A percentile compares a stretch with the other conserved stretches of the same genome.
Conservation (phyloP, 108 stramenopile genomes). For the Nitzschia sp. region DNA sequence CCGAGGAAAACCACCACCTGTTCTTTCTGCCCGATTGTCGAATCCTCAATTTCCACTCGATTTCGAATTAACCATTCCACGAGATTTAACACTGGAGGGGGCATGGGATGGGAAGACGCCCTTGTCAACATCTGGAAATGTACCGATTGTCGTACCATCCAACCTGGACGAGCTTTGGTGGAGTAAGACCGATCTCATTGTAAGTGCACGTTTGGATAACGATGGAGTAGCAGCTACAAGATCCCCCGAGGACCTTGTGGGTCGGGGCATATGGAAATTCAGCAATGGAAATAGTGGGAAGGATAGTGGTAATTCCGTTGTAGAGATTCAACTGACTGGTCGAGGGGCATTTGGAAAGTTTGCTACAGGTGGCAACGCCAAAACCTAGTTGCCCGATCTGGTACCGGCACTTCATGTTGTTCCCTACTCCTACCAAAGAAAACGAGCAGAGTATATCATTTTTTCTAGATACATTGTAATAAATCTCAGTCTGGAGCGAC, state of each 20-base stretch:
- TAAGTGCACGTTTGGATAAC: conserved; percentile 56
- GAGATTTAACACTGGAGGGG: conserved; percentile 56
- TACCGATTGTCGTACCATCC: background rate
- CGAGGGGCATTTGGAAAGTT: conserved; percentile 40
- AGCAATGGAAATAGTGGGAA: no score
- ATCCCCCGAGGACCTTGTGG: conserved; percentile 61
- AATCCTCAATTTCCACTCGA: conserved; percentile 51
- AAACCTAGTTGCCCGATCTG: background rate
- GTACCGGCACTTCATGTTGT: background rate
- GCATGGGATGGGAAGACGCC: background rate
- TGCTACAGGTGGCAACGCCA: conserved; percentile 11
- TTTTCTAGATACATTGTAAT: no score
- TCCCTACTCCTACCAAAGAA: no score
- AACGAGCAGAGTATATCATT: no score
- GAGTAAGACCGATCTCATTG: conserved; percentile 48
- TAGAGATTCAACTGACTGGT: conserved; percentile 18
- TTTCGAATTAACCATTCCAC: conserved; percentile 28
- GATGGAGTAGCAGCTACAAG: conserved; percentile 67
- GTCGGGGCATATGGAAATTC: conserved; percentile 29
- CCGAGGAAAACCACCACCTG: conserved; percentile 61
- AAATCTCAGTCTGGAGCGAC: no score
- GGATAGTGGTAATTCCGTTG: conserved; percentile 1
- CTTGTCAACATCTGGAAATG: conserved; percentile 2
- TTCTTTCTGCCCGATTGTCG: conserved; percentile 47
- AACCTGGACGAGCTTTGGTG: conserved; percentile 40